Conservation (phyloP, 306 rosid genomes). For the Gastrolobium bilobum region DNA sequence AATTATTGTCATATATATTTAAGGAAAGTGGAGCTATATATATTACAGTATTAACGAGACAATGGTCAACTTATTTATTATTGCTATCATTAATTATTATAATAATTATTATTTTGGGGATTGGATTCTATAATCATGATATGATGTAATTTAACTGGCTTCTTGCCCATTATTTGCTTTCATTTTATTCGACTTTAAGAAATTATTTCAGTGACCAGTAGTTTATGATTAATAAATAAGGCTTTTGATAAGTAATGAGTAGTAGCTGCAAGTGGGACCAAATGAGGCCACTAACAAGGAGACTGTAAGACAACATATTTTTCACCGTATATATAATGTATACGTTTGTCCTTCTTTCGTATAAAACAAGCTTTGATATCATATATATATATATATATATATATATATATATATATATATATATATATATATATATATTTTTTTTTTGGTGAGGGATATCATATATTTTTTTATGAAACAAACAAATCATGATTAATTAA, state of each 20-base stretch:
- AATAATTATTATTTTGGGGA: not conserved
- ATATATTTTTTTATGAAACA: not conserved
- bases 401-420: not conserved
- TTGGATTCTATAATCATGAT: slow-evolving; percentile 20
- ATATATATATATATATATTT: not conserved
- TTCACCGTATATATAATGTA: not conserved
- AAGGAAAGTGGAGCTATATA: not conserved
- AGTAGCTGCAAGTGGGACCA: slow-evolving; percentile 36
- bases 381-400: not conserved
- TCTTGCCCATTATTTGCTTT: not conserved
- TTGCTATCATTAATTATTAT: no score
- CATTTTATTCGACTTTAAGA: not conserved
- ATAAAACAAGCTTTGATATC: not conserved
- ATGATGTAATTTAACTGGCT: slow-evolving; percentile 4
- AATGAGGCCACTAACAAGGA: slow-evolving; percentile 17
- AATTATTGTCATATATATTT: not conserved
- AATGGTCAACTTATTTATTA: not conserved
- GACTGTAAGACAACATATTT: not conserved
- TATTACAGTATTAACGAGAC: not conserved
- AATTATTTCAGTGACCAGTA: not conserved
- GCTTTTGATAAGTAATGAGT: not conserved
- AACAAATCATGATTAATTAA: not conserved
- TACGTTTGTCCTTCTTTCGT: not conserved
- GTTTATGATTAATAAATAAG: no score
- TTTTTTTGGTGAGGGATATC: not conserved